Evolutionary conservation across 2,329 filamentous ascomycete species (phyloP).

Genomic region (Cryphonectria naterciae): DNA sequence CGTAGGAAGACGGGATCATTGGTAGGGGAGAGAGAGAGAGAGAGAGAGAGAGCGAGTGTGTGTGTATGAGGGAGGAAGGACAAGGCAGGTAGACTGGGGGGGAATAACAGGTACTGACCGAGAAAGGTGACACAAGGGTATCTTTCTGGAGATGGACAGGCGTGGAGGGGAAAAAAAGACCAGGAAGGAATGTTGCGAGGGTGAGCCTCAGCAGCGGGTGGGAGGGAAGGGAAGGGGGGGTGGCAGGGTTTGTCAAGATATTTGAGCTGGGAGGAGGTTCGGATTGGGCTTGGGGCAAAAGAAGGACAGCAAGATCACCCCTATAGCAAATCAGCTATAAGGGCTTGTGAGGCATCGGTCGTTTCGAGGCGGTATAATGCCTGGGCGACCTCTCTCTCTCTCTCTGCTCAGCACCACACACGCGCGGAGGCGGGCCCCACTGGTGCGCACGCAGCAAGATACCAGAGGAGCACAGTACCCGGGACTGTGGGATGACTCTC

Average conservation of each 20-base stretch:
- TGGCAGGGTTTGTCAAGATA: slow-evolving; percentile 30
- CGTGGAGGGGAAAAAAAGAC: slow-evolving; percentile 5
- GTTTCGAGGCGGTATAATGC: slow-evolving; percentile 27
- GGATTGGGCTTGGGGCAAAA: slow-evolving; percentile 20
- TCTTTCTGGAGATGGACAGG: slow-evolving; percentile 7
- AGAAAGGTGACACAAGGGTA: slow-evolving; percentile 18
- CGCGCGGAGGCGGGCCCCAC: slow-evolving; percentile 2
- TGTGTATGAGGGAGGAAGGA: not conserved
- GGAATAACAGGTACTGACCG: slow-evolving; percentile 27
- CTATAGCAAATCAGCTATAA: slow-evolving; percentile 28
- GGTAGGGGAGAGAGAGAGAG: not conserved
- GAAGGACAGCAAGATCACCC: slow-evolving; percentile 28
- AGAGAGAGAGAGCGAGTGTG: not conserved
- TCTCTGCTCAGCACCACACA: slow-evolving; percentile 5
- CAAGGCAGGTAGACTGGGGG: not conserved
- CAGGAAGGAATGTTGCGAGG: slow-evolving; percentile 26
- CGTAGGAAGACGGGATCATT: not conserved
- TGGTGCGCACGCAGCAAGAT: slow-evolving; percentile 7
- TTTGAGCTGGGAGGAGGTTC: slow-evolving; percentile 29
- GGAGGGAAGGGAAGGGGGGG: slow-evolving; percentile 24
- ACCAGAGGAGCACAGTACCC: slow-evolving; percentile 8
- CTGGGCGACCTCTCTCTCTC: not conserved
- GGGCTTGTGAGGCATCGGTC: slow-evolving; percentile 29
- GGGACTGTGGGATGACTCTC: slow-evolving; percentile 3
- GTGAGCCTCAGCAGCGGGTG: slow-evolving; percentile 22